A percentile compares a stretch with the other conserved stretches of the same genome.
Evolutionary conservation across 2,329 filamentous ascomycete species (phyloP).

Genomic region (Verticillium zaregamsianum): DNA sequence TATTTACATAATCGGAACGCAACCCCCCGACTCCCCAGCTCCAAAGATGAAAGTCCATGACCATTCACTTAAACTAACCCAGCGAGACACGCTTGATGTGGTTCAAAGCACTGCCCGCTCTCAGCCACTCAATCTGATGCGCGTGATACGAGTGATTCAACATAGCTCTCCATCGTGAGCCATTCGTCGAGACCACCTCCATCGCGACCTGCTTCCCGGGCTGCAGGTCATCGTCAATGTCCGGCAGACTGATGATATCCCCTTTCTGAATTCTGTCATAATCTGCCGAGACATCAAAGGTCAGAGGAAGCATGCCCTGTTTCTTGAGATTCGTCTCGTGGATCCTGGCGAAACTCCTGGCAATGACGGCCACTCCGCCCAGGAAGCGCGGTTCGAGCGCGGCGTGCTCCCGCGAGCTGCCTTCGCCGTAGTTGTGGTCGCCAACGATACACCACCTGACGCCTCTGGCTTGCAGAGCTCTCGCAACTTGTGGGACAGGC

Average conservation of each 20-base stretch:
- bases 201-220: conserved; percentile 23
- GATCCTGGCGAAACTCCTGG: conserved; percentile 79
- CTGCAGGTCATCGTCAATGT: conserved; percentile 13
- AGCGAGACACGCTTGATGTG: conserved; percentile 16
- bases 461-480: conserved; percentile 14
- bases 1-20: no score
- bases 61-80: no score
- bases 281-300: conserved; percentile 67
- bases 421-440: conserved; percentile 69
- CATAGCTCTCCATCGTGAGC: conserved; percentile 19
- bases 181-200: conserved; percentile 19
- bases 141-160: conserved; percentile 27
- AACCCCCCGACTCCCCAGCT: no score
- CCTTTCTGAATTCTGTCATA: conserved; percentile 62
- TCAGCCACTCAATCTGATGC: conserved; percentile 26
- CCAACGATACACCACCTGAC: conserved; percentile 26
- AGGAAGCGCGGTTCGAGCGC: conserved; percentile 82
- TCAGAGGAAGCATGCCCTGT: conserved; percentile 55
- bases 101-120: conserved; percentile 29
- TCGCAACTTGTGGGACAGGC: conserved; percentile 21
- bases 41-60: no score
- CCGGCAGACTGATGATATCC: conserved; percentile 5
- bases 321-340: conserved; percentile 95
- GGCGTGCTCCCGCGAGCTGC: conserved; percentile 80
- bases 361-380: conserved; percentile 77